These are phyloP conservation scores for Phytophthora chlamydospora DNA, from an alignment of 352 stramenopile genomes.

Conservation along the genomic window DNA sequence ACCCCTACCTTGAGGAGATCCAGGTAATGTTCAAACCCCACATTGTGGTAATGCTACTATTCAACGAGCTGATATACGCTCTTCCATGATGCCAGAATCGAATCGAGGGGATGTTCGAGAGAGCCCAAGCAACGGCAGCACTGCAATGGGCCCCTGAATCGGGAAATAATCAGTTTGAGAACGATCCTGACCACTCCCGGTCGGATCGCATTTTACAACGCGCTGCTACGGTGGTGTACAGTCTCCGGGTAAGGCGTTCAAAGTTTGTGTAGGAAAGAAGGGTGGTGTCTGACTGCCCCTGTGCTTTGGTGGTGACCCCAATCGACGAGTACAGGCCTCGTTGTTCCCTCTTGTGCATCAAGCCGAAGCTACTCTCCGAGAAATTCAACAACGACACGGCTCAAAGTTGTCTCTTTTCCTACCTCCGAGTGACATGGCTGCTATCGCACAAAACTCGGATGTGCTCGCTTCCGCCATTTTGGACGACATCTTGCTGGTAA, in stretches of 20 bases:
- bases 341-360: constrained; percentile 63
- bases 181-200: constrained; percentile 12
- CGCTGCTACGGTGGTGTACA: constrained; percentile 55
- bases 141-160: constrained; percentile 24
- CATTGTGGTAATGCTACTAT: no score
- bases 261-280: no score
- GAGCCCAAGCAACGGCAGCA: constrained; percentile 37
- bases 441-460: constrained; percentile 57
- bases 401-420: constrained; percentile 54
- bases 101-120: constrained; percentile 53
- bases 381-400: constrained; percentile 44
- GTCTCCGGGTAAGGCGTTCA: constrained; percentile 39
- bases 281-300: neutral
- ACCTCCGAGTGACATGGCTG: constrained; percentile 37
- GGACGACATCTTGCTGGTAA: constrained; percentile 68
- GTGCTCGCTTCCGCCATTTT: constrained; percentile 59
- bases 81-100: constrained; percentile 33
- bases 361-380: constrained; percentile 48
- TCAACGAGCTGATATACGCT: neutral
- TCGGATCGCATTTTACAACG: constrained; percentile 46
- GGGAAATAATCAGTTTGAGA: constrained; percentile 37
- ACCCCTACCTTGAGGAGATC: constrained; percentile 51
- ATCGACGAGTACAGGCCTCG: constrained; percentile 34
- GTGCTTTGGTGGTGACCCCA: neutral
- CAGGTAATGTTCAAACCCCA: constrained; percentile 30